Conservation (phyloP, 306 rosid genomes). For the Vigna radiata region DNA sequence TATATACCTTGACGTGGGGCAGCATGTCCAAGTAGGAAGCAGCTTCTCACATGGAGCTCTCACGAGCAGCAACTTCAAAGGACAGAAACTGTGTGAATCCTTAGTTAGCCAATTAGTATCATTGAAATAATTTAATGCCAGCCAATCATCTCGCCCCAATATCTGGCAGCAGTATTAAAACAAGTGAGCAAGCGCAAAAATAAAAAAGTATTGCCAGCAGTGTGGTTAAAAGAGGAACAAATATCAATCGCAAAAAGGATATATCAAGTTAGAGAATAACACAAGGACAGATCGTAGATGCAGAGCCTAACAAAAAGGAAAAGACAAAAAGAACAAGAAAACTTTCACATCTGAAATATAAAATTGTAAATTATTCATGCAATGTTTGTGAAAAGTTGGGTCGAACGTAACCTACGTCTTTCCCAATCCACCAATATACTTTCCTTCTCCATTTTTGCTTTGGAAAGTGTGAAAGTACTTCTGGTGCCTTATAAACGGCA, state of each 20-base stretch:
- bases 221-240: conserved; percentile 5
- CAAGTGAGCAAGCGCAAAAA: conserved; percentile 21
- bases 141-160: conserved; percentile 75
- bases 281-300: conserved; percentile 7
- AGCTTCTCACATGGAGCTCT: conserved; percentile 61
- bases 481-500: background rate
- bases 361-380: conserved; percentile 16
- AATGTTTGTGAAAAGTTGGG: background rate
- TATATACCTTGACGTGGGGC: conserved; percentile 41
- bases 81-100: conserved; percentile 67
- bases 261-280: conserved; percentile 21
- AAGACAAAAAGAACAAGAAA: conserved; percentile 19
- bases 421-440: background rate
- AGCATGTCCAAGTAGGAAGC: conserved; percentile 46
- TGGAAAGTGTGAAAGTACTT: background rate
- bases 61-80: conserved; percentile 68
- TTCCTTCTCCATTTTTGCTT: background rate
- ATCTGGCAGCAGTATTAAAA: conserved; percentile 72
- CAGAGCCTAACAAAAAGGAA: background rate
- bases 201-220: conserved; percentile 24
- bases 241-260: conserved; percentile 12
- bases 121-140: conserved; percentile 55
- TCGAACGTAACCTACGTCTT: background rate
- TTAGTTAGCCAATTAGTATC: conserved; percentile 65
- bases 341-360: background rate